Percentiles rank a stretch among this genome's conserved stretches.
Conservation (phyloP, 805 yeast genomes). For the Wickerhamomyces queroliae region DNA sequence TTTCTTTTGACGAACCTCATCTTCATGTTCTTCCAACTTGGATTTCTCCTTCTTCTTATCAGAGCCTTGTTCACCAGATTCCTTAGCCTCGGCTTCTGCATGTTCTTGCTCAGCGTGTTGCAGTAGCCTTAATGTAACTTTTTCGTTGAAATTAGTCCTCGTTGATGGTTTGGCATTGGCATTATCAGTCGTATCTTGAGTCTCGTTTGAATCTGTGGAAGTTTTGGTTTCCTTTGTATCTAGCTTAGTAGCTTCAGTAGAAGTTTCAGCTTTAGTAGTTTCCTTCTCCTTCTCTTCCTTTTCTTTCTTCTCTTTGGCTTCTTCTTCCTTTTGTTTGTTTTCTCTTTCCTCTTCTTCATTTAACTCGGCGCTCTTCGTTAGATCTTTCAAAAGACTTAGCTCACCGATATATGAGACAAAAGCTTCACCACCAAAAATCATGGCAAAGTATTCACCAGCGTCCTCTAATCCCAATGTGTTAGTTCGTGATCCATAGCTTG, state of each 20-base stretch:
- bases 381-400: conserved; percentile 67
- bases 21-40: conserved; percentile 59
- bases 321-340: conserved; percentile 27
- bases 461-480: conserved; percentile 27
- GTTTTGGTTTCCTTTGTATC: conserved; percentile 1
- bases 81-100: not conserved
- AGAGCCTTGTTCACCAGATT: conserved; percentile 15
- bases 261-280: conserved; percentile 1
- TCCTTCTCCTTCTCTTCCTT: conserved; percentile 12
- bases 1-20: conserved; percentile 65
- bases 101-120: not conserved
- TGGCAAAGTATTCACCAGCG: conserved; percentile 63
- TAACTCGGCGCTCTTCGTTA: conserved; percentile 56
- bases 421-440: conserved; percentile 86
- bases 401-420: conserved; percentile 88
- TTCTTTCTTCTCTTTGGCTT: conserved; percentile 23
- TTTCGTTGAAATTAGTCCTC: not conserved
- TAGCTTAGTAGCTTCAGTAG: not conserved
- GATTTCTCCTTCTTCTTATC: conserved; percentile 34
- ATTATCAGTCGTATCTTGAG: not conserved
- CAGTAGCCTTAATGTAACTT: conserved; percentile 4
- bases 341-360: conserved; percentile 40
- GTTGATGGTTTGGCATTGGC: not conserved
- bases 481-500: not conserved
- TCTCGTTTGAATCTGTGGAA: not conserved